Evolutionary conservation across 2,329 filamentous ascomycete genomes (phyloP).

Genomic region (Talaromyces amestolkiae): DNA sequence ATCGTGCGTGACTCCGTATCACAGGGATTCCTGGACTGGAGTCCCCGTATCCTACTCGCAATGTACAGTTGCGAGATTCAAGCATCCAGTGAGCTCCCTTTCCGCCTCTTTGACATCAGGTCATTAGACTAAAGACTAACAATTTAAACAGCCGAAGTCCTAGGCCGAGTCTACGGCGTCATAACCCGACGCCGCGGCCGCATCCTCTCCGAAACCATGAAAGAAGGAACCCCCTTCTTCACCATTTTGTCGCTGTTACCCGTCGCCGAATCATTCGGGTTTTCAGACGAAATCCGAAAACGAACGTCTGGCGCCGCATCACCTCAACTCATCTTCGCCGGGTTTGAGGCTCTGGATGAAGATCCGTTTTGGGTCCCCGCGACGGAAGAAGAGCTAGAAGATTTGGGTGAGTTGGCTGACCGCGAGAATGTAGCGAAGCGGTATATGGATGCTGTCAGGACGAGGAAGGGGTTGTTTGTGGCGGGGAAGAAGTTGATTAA

Average conservation of each 20-base stretch:
- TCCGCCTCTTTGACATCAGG: background rate
- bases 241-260: conserved; percentile 85
- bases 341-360: conserved; percentile 88
- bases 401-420: conserved; percentile 90
- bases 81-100: conserved; percentile 66
- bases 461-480: conserved; percentile 83
- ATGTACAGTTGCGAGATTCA: conserved; percentile 99
- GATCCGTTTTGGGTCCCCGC: conserved; percentile 98
- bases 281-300: conserved; percentile 94
- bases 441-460: conserved; percentile 88
- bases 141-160: conserved; percentile 67
- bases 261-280: conserved; percentile 93
- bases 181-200: conserved; percentile 88
- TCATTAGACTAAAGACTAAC: background rate
- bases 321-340: conserved; percentile 89
- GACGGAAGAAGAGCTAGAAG: conserved; percentile 94
- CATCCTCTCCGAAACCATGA: conserved; percentile 86
- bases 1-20: conserved; percentile 80
- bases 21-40: conserved; percentile 91
- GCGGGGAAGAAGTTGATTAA: conserved; percentile 69
- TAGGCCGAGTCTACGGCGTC: conserved; percentile 94
- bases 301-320: conserved; percentile 84
- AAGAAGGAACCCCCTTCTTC: conserved; percentile 94
- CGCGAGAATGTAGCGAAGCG: conserved; percentile 92
- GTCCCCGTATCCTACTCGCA: conserved; percentile 85